Evolutionary conservation across 176 grass and related monocot species (phyloP).

Genomic region (Carex cristatella): DNA sequence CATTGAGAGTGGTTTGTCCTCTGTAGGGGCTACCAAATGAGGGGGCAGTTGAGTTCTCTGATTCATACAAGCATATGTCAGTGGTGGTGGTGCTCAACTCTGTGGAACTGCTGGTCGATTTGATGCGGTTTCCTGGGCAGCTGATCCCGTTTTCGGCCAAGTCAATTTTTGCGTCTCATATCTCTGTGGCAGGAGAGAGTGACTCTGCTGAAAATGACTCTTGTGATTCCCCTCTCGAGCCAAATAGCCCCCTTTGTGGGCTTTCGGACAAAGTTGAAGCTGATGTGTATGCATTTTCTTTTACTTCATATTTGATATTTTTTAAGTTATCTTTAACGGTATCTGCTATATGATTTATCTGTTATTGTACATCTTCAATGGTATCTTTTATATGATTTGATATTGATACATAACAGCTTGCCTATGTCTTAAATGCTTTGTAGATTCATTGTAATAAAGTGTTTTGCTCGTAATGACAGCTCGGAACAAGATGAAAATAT

Average conservation of each 20-base stretch:
- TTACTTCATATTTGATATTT: conserved; percentile 30
- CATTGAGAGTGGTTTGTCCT: background rate
- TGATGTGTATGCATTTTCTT: conserved; percentile 73
- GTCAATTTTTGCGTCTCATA: conserved; percentile 95
- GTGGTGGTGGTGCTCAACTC: conserved; percentile 89
- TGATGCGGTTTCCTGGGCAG: conserved; percentile 97
- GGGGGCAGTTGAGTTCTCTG: conserved; percentile 67
- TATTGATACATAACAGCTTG: background rate
- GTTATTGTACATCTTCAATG: conserved; percentile 18
- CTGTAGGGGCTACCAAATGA: conserved; percentile 82
- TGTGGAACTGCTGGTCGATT: conserved; percentile 91
- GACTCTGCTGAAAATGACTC: conserved; percentile 99
- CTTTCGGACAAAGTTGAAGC: conserved; percentile 81
- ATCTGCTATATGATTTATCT: conserved; percentile 11
- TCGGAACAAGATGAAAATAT: conserved; percentile 61
- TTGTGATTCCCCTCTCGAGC: conserved; percentile 97
- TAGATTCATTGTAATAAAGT: background rate
- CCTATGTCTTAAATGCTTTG: background rate
- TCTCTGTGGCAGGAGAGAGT: conserved; percentile 84
- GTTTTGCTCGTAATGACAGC: conserved; percentile 35
- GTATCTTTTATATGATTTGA: conserved; percentile 12
- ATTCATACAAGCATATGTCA: conserved; percentile 99
- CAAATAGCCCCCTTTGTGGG: conserved; percentile 86
- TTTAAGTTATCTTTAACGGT: conserved; percentile 4
- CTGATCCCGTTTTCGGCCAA: conserved; percentile 93